Evolutionary conservation across 331 rosid genomes (phyloP).

Genomic region (Malus hybrid): DNA sequence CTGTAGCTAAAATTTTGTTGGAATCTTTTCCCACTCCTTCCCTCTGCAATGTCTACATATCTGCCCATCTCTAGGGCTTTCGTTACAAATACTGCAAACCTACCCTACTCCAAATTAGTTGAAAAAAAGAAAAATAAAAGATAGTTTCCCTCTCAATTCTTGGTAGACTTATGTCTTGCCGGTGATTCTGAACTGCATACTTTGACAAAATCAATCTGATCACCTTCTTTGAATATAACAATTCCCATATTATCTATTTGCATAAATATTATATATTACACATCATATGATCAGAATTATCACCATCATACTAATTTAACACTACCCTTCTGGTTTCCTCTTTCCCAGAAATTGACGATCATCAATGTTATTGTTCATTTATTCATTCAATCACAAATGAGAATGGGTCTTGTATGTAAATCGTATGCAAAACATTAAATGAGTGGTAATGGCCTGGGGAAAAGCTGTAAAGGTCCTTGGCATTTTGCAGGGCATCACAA

Average conservation of each 20-base stretch:
- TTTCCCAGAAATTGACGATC: conserved; percentile 40
- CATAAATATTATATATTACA: no score
- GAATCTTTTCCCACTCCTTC: conserved; percentile 32
- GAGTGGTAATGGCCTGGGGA: conserved; percentile 15
- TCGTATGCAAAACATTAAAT: conserved; percentile 26
- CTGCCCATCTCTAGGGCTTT: conserved; percentile 11
- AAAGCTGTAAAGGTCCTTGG: conserved; percentile 21
- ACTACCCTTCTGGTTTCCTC: conserved; percentile 23
- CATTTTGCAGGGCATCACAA: conserved; percentile 24
- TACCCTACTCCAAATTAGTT: conserved; percentile 4
- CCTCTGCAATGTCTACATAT: background rate
- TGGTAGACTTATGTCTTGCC: no score
- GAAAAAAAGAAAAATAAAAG: conserved; percentile 4
- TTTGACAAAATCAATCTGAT: no score
- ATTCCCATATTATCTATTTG: no score
- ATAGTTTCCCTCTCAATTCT: background rate
- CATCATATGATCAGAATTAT: background rate
- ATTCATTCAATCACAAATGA: conserved; percentile 11
- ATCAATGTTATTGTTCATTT: conserved; percentile 17
- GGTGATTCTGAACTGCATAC: no score
- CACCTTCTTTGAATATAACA: no score
- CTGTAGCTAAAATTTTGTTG: conserved; percentile 46
- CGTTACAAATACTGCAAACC: conserved; percentile 13
- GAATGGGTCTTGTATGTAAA: conserved; percentile 28
- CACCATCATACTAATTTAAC: conserved; percentile 44